Base-by-base conservation (phyloP, 1,284 basidiomycete genomes). In the Ceratobasidium sp. region DNA sequence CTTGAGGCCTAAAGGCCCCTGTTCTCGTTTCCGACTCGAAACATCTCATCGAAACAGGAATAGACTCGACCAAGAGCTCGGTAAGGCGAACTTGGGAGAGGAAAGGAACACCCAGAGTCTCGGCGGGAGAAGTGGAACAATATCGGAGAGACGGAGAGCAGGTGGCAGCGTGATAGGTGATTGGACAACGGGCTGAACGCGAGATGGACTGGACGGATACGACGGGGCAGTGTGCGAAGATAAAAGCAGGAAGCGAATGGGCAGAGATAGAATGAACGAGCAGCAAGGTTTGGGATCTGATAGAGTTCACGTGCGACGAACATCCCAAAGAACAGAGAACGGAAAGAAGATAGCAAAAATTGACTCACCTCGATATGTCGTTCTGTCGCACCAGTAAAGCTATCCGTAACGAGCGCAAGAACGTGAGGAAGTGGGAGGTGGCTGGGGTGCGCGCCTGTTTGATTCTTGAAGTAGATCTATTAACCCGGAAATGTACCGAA, bases 391-490 rank as follows among this genome's bases (percentile, higher is more conserved):
- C 92, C 88, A 35, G 93, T 94, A 78, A 94, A 94, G 22, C 93
- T 93, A 81, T 98, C 95, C 71, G 93, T 91, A 73, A 97, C 93
- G 77, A 98, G 87, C 32, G 86, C 82, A 62, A 96, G 82, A 2
- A 97, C 94, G 29, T 87, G 88, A 25, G 84, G 79, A 71, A 98
- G 82, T 15, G 94, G 90, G 53, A 97, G 82, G 80, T 95, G 92
- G 42, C 83, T 82, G 52, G 93, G 92, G 77, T 93, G 89, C 73
- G 85, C 85, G 73, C 88, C 83, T 72, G 79, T 82, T 80, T 96
- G 94, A 79, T 98, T 98, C 86, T 93, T 94, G 83, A 94, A 96
- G 85, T 96, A 96, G 76, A 97, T 93, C 94, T 97, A 76, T 43
- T 38, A 49, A 15, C 29, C 35, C 27, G n/a, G n/a, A n/a, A n/a